Percentiles rank a stretch among this genome's conserved stretches.
Evolutionary conservation across 768 basidiomycete genomes (phyloP).

Genomic region (Lyophyllum decastes): DNA sequence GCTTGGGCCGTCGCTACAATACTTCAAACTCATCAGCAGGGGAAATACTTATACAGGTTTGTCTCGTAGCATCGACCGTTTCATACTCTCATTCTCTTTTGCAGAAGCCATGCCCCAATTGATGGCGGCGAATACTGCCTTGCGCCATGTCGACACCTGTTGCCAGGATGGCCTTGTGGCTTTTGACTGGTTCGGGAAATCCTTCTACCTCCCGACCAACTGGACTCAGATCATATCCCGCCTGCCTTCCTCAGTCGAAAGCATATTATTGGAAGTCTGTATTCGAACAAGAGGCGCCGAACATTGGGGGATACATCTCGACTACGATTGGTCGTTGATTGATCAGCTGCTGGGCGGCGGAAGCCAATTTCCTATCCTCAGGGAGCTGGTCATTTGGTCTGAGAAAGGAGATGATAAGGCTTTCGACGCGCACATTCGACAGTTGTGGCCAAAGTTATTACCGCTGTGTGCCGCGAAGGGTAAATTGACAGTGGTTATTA

Average conservation of each 20-base stretch:
- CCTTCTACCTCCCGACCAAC: neutral
- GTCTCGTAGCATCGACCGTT: too few species aligned
- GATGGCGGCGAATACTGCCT: neutral
- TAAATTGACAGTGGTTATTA: too few species aligned
- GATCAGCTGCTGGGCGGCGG: neutral
- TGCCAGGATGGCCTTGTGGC: neutral
- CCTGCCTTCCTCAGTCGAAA: neutral
- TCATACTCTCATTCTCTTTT: neutral
- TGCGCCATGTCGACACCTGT: neutral
- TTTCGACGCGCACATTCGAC: neutral
- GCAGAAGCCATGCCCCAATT: neutral
- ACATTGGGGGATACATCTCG: too few species aligned
- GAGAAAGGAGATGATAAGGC: neutral
- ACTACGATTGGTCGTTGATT: neutral
- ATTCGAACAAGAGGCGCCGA: too few species aligned
- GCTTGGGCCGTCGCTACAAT: neutral
- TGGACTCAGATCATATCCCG: neutral
- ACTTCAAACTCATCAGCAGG: neutral
- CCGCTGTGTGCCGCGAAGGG: neutral
- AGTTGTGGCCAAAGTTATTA: neutral
- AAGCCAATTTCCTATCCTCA: neutral
- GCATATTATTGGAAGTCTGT: neutral
- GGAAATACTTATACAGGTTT: neutral
- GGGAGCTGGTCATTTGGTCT: neutral
- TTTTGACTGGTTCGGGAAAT: too few species aligned